Conservation (phyloP, 495 filamentous ascomycete species). For the Xylaria nigripes region DNA sequence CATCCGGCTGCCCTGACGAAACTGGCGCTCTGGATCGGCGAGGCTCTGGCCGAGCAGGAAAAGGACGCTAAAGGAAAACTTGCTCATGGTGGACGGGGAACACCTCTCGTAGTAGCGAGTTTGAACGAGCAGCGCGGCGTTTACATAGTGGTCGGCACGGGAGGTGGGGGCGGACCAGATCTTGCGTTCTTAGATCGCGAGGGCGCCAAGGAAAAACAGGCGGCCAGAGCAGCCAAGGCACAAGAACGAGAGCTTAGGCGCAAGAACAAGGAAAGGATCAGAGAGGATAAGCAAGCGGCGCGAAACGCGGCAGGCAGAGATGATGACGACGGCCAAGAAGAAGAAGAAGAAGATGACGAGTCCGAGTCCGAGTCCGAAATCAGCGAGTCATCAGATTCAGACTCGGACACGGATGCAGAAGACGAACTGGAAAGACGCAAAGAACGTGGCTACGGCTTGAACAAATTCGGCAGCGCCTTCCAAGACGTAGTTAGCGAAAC, state of each 20-base stretch:
- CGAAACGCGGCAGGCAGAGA: constrained; percentile 41
- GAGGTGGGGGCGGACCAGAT: constrained; percentile 66
- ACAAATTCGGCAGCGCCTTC: constrained; percentile 90
- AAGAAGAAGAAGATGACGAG: constrained; percentile 45
- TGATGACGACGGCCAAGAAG: constrained; percentile 45
- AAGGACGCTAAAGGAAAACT: constrained; percentile 61
- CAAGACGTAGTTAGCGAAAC: constrained; percentile 92
- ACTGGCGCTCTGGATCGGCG: constrained; percentile 85
- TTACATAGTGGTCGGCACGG: constrained; percentile 83
- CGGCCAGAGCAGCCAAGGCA: constrained; percentile 50
- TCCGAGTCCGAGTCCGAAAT: constrained; percentile 55
- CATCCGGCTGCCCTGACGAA: constrained; percentile 90
- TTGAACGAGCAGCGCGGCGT: constrained; percentile 82
- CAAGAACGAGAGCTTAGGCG: constrained; percentile 52
- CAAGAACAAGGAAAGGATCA: constrained; percentile 53
- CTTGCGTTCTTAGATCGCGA: constrained; percentile 52
- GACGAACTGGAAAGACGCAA: constrained; percentile 50
- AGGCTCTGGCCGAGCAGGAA: constrained; percentile 86
- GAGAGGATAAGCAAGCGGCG: constrained; percentile 50
- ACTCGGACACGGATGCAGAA: constrained; percentile 50
- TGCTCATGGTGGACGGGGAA: constrained; percentile 59
- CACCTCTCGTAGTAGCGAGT: constrained; percentile 81
- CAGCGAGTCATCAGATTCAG: constrained; percentile 32
- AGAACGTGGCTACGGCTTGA: constrained; percentile 61
- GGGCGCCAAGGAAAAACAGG: constrained; percentile 52